These are phyloP conservation scores for Aspergillus flavus DNA, from an alignment of 2,329 filamentous ascomycete genomes.

Conservation along the genomic window DNA sequence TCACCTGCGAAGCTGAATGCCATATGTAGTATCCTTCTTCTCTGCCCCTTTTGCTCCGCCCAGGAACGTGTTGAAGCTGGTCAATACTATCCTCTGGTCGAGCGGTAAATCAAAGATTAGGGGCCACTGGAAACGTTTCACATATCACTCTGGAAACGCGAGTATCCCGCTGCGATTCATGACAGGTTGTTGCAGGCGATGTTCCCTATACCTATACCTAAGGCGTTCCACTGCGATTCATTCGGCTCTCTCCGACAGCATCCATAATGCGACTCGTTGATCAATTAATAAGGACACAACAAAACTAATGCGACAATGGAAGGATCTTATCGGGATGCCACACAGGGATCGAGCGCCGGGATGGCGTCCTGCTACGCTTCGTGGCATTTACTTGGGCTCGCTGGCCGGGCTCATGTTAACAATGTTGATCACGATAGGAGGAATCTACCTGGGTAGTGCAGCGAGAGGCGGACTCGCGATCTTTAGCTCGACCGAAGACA, in stretches of 20 bases:
- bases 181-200: not conserved
- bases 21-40: not conserved
- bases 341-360: slow-evolving; percentile 3
- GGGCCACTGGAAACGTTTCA: not conserved
- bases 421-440: slow-evolving; percentile 8
- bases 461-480: slow-evolving; percentile 6
- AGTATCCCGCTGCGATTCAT: no score
- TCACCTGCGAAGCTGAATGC: not conserved
- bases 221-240: not conserved
- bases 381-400: slow-evolving; percentile 7
- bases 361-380: slow-evolving; percentile 11
- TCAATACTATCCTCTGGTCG: not conserved
- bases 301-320: not conserved
- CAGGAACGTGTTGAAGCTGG: not conserved
- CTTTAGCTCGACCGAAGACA: slow-evolving; percentile 7
- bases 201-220: not conserved
- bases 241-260: not conserved
- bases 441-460: slow-evolving; percentile 5
- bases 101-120: not conserved
- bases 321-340: not conserved
- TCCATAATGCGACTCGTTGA: not conserved
- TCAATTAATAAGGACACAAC: not conserved
- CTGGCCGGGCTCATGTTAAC: slow-evolving; percentile 6
- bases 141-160: not conserved
- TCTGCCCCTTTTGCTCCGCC: not conserved